Evolutionary conservation across 768 basidiomycete species (phyloP).

Genomic region (Lanmaoa pseudosensibilis): DNA sequence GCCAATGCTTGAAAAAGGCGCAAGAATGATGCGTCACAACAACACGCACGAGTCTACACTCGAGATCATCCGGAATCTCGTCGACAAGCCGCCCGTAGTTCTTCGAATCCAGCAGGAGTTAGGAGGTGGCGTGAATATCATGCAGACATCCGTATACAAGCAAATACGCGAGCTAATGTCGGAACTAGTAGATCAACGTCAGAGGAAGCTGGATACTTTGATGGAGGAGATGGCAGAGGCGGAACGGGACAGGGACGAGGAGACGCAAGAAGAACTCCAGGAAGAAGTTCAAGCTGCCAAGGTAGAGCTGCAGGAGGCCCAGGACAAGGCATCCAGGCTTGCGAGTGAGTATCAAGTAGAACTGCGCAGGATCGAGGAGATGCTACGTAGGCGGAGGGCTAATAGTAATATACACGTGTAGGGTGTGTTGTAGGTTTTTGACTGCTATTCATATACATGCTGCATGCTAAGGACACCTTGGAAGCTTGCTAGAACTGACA

Average conservation of each 20-base stretch:
- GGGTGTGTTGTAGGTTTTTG: not conserved
- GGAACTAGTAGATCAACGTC: constrained; percentile 43
- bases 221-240: constrained; percentile 47
- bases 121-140: constrained; percentile 43
- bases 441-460: not conserved
- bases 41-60: constrained; percentile 46
- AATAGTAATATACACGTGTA: not conserved
- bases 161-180: constrained; percentile 51
- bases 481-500: too few relatives aligned
- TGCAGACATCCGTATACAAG: constrained; percentile 52
- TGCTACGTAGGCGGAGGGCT: constrained; percentile 17
- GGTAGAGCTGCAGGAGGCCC: constrained; percentile 22
- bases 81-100: constrained; percentile 37
- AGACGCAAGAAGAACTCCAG: constrained; percentile 44
- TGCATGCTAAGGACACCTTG: not conserved
- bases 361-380: constrained; percentile 26
- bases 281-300: constrained; percentile 33
- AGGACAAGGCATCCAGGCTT: constrained; percentile 25
- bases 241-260: constrained; percentile 43
- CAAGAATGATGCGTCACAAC: constrained; percentile 43
- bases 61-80: constrained; percentile 41
- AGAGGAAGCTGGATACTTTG: constrained; percentile 45
- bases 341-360: constrained; percentile 29
- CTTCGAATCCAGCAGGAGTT: constrained; percentile 59
- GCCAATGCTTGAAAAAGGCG: constrained; percentile 46